A percentile compares a stretch with the other conserved stretches of the same genome.
Conservation (phyloP, 2,329 filamentous ascomycete genomes). For the Aspergillus amoenus region DNA sequence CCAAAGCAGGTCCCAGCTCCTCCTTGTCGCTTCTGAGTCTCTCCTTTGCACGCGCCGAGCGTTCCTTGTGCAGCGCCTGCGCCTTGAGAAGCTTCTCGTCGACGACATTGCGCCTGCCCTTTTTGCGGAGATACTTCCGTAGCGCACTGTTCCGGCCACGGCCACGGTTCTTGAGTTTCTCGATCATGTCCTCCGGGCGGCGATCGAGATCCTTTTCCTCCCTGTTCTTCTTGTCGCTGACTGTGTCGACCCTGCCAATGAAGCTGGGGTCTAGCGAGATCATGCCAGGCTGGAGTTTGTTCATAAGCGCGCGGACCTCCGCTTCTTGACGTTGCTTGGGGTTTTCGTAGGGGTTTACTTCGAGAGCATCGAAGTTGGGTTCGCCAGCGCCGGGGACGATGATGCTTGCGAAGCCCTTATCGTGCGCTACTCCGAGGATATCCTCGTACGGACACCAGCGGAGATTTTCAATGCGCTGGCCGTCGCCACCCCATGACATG, state of each 20-base stretch:
- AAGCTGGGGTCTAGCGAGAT: conserved; percentile 92
- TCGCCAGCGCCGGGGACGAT: conserved; percentile 94
- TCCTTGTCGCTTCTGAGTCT: conserved; percentile 66
- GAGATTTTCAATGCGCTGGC: conserved; percentile 74
- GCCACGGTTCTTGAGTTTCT: conserved; percentile 69
- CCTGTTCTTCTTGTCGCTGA: conserved; percentile 73
- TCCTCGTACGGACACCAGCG: conserved; percentile 96
- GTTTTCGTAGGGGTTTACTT: conserved; percentile 94
- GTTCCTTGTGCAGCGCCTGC: conserved; percentile 73
- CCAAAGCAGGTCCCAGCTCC: conserved; percentile 81
- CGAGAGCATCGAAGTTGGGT: conserved; percentile 90
- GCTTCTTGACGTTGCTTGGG: conserved; percentile 87
- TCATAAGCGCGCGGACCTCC: conserved; percentile 85
- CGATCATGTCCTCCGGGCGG: conserved; percentile 59
- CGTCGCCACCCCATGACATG: conserved; percentile 88
- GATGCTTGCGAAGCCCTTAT: conserved; percentile 82
- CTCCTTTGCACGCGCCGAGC: conserved; percentile 67
- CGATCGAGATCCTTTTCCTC: conserved; percentile 78
- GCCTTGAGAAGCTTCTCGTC: conserved; percentile 89
- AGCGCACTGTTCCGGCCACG: conserved; percentile 87
- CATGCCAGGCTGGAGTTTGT: conserved; percentile 96
- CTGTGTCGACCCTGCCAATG: conserved; percentile 81
- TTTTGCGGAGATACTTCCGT: conserved; percentile 86
- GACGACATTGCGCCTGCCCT: conserved; percentile 87
- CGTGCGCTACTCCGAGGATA: conserved; percentile 80